Percentiles rank a stretch among this genome's conserved stretches.
Evolutionary conservation across 768 basidiomycete species (phyloP).

Genomic region (Suillus placidus): DNA sequence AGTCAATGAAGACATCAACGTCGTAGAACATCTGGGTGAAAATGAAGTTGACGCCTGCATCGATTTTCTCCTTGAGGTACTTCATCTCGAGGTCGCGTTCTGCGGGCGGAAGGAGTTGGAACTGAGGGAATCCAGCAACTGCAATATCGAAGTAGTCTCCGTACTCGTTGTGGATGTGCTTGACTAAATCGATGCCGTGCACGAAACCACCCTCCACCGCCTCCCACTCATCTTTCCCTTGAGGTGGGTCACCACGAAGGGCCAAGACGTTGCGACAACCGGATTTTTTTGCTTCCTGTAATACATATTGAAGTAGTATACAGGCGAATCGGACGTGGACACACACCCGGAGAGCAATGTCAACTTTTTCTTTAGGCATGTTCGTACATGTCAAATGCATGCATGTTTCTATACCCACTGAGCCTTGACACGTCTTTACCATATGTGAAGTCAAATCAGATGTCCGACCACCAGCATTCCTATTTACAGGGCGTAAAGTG

Average conservation of each 20-base stretch:
- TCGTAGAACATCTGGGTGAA: conserved; percentile 99
- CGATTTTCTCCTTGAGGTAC: conserved; percentile 89
- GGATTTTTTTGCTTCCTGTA: conserved; percentile 82
- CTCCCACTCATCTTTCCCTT: conserved; percentile 89
- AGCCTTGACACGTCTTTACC: conserved; percentile 90
- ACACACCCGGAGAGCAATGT: conserved; percentile 83
- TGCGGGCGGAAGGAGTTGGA: conserved; percentile 69
- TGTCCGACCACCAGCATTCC: conserved; percentile 96
- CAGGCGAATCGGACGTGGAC: conserved; percentile 7
- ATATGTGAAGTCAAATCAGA: conserved; percentile 93
- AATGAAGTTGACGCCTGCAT: conserved; percentile 89
- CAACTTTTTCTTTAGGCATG: conserved; percentile 96
- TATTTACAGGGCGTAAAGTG: conserved; percentile 33
- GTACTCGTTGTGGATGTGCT: conserved; percentile 79
- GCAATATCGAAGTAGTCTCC: conserved; percentile 96
- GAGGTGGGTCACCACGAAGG: conserved; percentile 89
- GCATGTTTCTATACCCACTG: conserved; percentile 95
- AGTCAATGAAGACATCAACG: conserved; percentile 84
- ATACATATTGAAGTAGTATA: conserved; percentile 9
- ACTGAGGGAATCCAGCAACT: conserved; percentile 91
- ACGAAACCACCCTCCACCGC: conserved; percentile 89
- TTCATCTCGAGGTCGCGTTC: conserved; percentile 78
- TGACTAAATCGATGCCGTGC: conserved; percentile 90
- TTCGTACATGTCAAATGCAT: conserved; percentile 99
- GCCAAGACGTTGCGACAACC: conserved; percentile 95